Conservation (phyloP, 306 rosid species). For the Morella rubra region DNA sequence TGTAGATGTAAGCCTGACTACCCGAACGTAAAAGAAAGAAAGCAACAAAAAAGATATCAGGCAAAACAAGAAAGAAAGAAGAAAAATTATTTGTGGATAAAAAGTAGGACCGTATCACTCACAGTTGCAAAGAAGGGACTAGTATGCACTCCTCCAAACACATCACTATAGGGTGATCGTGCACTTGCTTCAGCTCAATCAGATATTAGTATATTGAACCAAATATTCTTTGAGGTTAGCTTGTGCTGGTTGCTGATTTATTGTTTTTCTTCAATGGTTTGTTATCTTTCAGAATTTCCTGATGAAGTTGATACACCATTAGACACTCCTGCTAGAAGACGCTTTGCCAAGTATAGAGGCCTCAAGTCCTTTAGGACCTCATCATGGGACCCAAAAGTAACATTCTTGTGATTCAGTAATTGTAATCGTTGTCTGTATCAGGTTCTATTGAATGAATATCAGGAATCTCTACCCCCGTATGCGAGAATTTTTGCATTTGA, state of each 20-base stretch:
- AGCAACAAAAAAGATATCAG: background rate
- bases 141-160: background rate
- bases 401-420: conserved; percentile 16
- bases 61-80: background rate
- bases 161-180: background rate
- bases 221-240: conserved; percentile 4
- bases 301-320: conserved; percentile 97
- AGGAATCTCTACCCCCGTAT: conserved; percentile 90
- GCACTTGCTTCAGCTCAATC: background rate
- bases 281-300: conserved; percentile 65
- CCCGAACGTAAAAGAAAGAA: background rate
- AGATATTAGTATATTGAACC: conserved; percentile 1
- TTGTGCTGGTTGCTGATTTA: conserved; percentile 12
- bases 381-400: conserved; percentile 94
- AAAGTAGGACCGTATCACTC: background rate
- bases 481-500: conserved; percentile 79
- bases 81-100: background rate
- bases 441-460: conserved; percentile 26
- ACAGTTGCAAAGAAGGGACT: background rate
- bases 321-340: conserved; percentile 78
- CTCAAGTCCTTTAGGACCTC: conserved; percentile 96
- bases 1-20: background rate
- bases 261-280: conserved; percentile 17
- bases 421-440: background rate
- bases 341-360: conserved; percentile 91